Percentiles rank a stretch among this genome's conserved stretches.
Evolutionary conservation across 2,329 filamentous ascomycete genomes (phyloP).

Genomic region (Stachybotrys chlorohalonatus): DNA sequence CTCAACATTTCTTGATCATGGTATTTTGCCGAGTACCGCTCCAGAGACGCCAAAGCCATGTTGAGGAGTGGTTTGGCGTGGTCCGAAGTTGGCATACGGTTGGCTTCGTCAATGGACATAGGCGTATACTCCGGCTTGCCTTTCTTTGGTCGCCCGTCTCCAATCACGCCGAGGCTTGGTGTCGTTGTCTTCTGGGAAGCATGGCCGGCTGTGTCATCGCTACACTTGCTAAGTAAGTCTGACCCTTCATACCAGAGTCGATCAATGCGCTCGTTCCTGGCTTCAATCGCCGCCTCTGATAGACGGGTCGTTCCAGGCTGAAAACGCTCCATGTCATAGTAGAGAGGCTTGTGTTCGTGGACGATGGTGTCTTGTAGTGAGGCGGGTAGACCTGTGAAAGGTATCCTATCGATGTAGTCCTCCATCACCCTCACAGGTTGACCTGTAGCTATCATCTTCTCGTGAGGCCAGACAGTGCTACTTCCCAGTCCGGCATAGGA

Average conservation of each 20-base stretch:
- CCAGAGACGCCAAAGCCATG: constrained; percentile 26
- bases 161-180: constrained; percentile 25
- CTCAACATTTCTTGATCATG: neutral
- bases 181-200: constrained; percentile 16
- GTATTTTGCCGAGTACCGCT: neutral
- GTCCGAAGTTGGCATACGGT: constrained; percentile 24
- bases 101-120: constrained; percentile 28
- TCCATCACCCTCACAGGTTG: neutral
- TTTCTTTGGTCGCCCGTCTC: constrained; percentile 22
- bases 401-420: neutral
- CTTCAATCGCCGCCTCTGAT: constrained; percentile 12
- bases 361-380: neutral
- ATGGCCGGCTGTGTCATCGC: constrained; percentile 20
- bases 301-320: constrained; percentile 9
- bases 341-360: neutral
- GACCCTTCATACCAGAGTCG: constrained; percentile 30
- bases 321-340: constrained; percentile 1
- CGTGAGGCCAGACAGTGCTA: neutral
- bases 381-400: too few species aligned
- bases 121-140: constrained; percentile 13
- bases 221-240: constrained; percentile 22
- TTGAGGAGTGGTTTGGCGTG: constrained; percentile 32
- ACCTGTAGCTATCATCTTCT: neutral
- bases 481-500: neutral
- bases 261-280: constrained; percentile 19